Evolutionary conservation across 2,329 filamentous ascomycete species (phyloP), one percentile per base, ranked within the genome.

Genomic region (Fusarium heterosporum): DNA sequence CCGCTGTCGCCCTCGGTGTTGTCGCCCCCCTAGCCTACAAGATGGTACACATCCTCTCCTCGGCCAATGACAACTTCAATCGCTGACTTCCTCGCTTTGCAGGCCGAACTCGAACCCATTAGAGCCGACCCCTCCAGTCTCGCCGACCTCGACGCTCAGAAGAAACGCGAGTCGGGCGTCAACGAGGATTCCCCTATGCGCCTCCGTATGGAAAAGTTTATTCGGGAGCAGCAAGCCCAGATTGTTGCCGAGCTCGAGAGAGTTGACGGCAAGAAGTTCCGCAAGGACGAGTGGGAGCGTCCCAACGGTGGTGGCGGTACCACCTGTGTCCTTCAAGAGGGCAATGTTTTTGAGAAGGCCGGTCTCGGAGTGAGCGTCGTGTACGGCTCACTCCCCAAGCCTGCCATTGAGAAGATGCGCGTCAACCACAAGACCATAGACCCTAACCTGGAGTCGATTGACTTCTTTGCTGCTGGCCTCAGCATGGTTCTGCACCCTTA

Each of bases 331-430:
- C 84, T 99, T 17, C 96, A 99, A 78, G 93, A 97, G 69, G 94
- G 96, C 70, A 95, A 96, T 65, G 93, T 97, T 49, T 99, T 99
- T 74, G 96, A 99, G 79, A 99, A 99, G 81, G 96, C 92, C 42
- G 96, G 96, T 29, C 93, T 98, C 61, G 97, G 97, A 75, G 94
- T 95, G 74, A 96, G 92, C 57, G 89, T 98, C 64, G 96, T 99
- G 48, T 98, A 99, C 76, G 96, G 96, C 63, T 91, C 90, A 46
- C 85, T 99, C 3, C 94, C 94, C 32, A 90, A 92, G 73, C 85
- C 92, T 1, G 96, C 93, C 29, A 97, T 99, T 69, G 86, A 90
- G 73, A 93, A 93, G 80, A 98, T 99, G 96, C 89, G 93, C 51
- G 93, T 89, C 57, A 93, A 98, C 79, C 96, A 98, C 84, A 97